phyloP scores from a whole-genome alignment of 495 filamentous ascomycete genomes.

The Podospora pseudopauciseta region DNA sequence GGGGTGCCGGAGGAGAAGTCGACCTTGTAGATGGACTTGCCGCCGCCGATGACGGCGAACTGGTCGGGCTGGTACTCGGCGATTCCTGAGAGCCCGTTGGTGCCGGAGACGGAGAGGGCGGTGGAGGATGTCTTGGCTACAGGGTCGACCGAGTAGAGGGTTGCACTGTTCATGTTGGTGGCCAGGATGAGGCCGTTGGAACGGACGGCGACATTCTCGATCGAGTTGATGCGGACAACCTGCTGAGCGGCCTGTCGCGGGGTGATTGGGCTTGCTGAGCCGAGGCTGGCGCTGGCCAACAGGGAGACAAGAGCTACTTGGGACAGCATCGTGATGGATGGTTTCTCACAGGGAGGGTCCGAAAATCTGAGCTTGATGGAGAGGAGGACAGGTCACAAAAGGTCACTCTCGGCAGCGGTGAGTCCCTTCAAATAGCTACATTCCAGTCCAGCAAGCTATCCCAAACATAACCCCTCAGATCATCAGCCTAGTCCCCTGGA shows the following conservation, averaged over 20 bases:
- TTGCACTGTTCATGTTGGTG: slow-evolving; percentile 38
- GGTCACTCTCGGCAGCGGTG: too few species aligned
- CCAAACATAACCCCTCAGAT: not conserved
- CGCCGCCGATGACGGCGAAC: slow-evolving; percentile 41
- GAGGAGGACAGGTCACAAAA: not conserved
- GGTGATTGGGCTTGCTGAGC: not conserved
- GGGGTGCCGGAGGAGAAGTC: slow-evolving; percentile 35
- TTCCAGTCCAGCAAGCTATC: not conserved
- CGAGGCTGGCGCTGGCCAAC: not conserved
- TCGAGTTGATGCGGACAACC: slow-evolving; percentile 34
- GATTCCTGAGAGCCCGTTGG: slow-evolving; percentile 41
- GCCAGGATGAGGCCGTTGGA: slow-evolving; percentile 44
- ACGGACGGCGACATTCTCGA: slow-evolving; percentile 49
- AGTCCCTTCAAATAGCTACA: not conserved
- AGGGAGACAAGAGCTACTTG: slow-evolving; percentile 3
- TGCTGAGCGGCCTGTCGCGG: slow-evolving; percentile 25
- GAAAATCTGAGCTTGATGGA: not conserved
- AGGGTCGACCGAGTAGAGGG: slow-evolving; percentile 33
- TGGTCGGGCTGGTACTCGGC: slow-evolving; percentile 39
- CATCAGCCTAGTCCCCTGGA: not conserved
- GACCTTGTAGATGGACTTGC: slow-evolving; percentile 40
- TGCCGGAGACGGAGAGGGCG: slow-evolving; percentile 32
- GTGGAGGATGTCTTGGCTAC: slow-evolving; percentile 34
- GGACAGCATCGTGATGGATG: not conserved
- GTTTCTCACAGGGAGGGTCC: not conserved